Conservation (phyloP, 331 rosid genomes). For the Ulmus americana region DNA sequence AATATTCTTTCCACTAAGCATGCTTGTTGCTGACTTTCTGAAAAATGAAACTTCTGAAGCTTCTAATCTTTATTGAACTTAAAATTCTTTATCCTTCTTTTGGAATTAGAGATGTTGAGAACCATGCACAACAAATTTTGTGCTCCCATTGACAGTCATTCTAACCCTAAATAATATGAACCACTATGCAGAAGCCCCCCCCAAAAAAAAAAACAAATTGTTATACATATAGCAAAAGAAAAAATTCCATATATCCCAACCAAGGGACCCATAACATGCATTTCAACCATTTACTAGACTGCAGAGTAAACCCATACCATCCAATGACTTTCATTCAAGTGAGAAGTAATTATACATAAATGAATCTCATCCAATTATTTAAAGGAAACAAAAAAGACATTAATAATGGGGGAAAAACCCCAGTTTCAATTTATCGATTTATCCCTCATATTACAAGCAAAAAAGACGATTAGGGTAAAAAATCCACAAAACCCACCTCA, state of each 20-base stretch:
- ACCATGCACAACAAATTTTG: background rate
- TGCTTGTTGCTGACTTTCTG: slow-evolving; percentile 84
- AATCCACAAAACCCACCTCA: slow-evolving; percentile 47
- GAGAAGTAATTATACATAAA: too few species aligned
- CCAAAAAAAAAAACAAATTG: background rate
- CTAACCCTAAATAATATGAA: too few species aligned
- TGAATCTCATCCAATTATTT: too few species aligned
- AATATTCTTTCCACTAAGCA: slow-evolving; percentile 87
- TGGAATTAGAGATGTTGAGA: background rate
- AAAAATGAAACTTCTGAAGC: slow-evolving; percentile 56
- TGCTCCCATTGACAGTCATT: background rate
- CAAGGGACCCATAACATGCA: background rate
- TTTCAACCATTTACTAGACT: too few species aligned
- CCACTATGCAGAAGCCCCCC: background rate
- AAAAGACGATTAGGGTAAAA: slow-evolving; percentile 8
- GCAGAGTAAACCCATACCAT: too few species aligned
- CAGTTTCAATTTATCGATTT: background rate
- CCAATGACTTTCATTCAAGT: too few species aligned
- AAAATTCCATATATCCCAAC: background rate
- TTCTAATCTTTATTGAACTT: slow-evolving; percentile 22
- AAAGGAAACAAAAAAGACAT: too few species aligned
- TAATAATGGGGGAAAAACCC: too few species aligned
- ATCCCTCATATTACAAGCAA: slow-evolving; percentile 1
- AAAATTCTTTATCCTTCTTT: background rate
- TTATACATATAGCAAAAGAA: background rate